Evolutionary conservation across 2,329 filamentous ascomycete species (phyloP), one percentile per base, ranked within the genome.

Genomic region (Exophiala sp.): DNA sequence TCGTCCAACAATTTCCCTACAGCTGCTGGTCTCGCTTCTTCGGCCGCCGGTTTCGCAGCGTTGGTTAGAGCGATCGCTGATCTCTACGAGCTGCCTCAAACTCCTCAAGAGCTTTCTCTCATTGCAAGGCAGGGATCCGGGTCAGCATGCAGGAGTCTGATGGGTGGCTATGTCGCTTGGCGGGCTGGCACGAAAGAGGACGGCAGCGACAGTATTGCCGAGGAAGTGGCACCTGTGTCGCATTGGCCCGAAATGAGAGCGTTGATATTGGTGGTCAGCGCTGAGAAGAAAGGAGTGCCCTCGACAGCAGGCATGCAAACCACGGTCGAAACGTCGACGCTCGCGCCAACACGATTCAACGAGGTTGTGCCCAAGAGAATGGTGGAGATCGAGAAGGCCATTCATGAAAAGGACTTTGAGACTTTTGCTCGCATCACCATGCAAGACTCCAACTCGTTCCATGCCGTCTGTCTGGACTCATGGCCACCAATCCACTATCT

Each of bases 1-100:
- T 93, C 87, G 50, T 86, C 93, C 74, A 98, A 98, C 79, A 98
- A 98, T 78, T 98, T 98, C 78, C 93, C 93, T 57, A 98, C 93
- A 2, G 93, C 93, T 21, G 93, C 93, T 3, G 93, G 93, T 5
- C 82, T 98, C 22, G 77, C 77, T 24, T 73, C 68, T 51, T 73
- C 68, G 8, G 77, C 77, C 2, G 76, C 77, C 3, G 77, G 77
- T 27, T 79, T 79, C 58, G 77, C 77, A 6, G 77, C 77, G 2
- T 68, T 80, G 1, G 75, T 95, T 9, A 78, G 87, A 49, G 87
- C 88, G 58, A 88, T 98, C 61, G 93, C 93, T 29, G 80, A 97
- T 68, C 80, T 98, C 34, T 98, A 97, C 73, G 77, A 86, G 66
- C 81, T 98, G 5, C 83, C 86, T 3, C 80, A 88, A 53, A 82